Conservation (phyloP, 1,284 basidiomycete species). For the Microbotryum silenes-acaulis region DNA sequence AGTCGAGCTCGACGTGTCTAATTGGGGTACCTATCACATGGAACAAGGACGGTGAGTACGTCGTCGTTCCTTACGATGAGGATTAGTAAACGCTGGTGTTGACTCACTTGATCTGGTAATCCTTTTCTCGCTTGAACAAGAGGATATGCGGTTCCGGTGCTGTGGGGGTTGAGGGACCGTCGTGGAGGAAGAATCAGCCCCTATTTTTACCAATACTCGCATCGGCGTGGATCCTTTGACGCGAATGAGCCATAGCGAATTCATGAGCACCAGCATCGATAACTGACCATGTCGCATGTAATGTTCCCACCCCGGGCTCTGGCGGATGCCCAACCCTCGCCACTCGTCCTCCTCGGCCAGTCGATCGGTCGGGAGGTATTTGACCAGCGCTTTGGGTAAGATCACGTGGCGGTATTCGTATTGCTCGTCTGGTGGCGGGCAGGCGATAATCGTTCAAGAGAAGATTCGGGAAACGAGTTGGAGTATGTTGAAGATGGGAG, state of each 20-base stretch:
- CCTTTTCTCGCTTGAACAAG: conserved; percentile 33
- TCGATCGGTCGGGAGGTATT: conserved; percentile 31
- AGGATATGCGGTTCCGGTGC: conserved; percentile 34
- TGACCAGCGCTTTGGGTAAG: conserved; percentile 34
- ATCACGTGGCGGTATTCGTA: conserved; percentile 31
- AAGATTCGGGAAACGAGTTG: neutral
- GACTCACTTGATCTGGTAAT: conserved; percentile 9
- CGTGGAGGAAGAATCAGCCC: neutral
- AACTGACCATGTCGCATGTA: conserved; percentile 7
- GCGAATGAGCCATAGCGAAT: too few relatives aligned
- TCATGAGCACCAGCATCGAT: too few relatives aligned
- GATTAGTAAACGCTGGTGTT: too few relatives aligned
- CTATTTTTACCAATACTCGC: neutral
- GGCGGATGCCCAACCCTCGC: conserved; percentile 32
- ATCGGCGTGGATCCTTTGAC: neutral
- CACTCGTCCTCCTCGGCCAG: conserved; percentile 30
- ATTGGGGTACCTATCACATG: too few relatives aligned
- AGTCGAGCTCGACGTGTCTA: too few relatives aligned
- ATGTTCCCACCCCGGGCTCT: conserved; percentile 32
- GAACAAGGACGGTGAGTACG: too few relatives aligned
- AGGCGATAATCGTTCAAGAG: neutral
- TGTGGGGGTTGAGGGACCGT: neutral
- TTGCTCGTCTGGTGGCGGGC: conserved; percentile 7
- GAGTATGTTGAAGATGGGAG: neutral
- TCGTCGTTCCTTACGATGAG: too few relatives aligned